Evolutionary conservation across 495 filamentous ascomycete genomes (phyloP).

Genomic region (Clavariopsis aquatica): DNA sequence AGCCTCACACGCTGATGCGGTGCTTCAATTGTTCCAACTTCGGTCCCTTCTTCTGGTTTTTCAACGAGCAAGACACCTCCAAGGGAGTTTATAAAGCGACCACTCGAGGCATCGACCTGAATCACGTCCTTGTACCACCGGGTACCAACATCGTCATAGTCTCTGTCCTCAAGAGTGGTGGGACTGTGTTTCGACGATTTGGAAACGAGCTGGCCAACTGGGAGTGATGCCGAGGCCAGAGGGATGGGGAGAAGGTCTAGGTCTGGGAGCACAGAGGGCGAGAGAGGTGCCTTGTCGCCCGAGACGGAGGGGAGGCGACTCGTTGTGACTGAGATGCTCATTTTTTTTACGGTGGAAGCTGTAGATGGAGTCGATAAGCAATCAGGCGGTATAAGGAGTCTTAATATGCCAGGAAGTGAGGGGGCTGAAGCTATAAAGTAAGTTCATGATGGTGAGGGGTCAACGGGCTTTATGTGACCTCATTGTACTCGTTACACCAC

Average conservation of each 20-base stretch:
- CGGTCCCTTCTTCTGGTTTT: slow-evolving; percentile 8
- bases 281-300: slow-evolving; percentile 4
- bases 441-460: slow-evolving; percentile 16
- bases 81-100: slow-evolving; percentile 10
- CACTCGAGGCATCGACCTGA: slow-evolving; percentile 1
- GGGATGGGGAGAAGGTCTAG: slow-evolving; percentile 18
- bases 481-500: slow-evolving; percentile 4
- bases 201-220: slow-evolving; percentile 26
- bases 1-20: slow-evolving; percentile 17
- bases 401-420: not conserved
- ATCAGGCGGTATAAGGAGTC: not conserved
- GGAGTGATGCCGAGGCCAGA: slow-evolving; percentile 10
- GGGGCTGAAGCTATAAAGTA: not conserved
- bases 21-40: slow-evolving; percentile 28
- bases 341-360: not conserved
- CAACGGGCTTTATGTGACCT: slow-evolving; percentile 20
- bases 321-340: slow-evolving; percentile 9
- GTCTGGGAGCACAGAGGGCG: slow-evolving; percentile 20
- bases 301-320: slow-evolving; percentile 1
- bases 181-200: slow-evolving; percentile 18
- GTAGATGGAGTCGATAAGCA: not conserved
- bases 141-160: slow-evolving; percentile 31
- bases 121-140: slow-evolving; percentile 36
- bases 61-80: slow-evolving; percentile 10
- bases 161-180: slow-evolving; percentile 19